phyloP scores from a whole-genome alignment of 345 rosid species.

The Cochlearia excelsa region DNA sequence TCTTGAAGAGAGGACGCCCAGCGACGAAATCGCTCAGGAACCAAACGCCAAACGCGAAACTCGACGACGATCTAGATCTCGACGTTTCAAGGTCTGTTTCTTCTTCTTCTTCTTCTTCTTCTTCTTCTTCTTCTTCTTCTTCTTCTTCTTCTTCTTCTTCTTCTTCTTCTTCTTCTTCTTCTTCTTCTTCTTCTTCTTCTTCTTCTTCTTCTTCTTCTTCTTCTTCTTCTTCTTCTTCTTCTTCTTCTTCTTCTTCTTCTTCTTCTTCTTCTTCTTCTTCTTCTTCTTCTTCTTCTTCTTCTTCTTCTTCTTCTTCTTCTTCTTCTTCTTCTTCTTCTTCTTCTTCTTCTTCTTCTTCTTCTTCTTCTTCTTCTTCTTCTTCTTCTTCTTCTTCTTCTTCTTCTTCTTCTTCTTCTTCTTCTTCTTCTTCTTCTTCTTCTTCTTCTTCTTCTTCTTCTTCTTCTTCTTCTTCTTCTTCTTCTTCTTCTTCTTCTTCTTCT shows the following conservation, averaged over 20 bases:
- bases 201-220: too few relatives aligned
- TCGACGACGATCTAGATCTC: slow-evolving; percentile 50
- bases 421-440: not conserved
- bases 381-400: too few relatives aligned
- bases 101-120: not conserved
- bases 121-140: too few relatives aligned
- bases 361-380: not conserved
- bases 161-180: not conserved
- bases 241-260: too few relatives aligned
- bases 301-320: not conserved
- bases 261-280: too few relatives aligned
- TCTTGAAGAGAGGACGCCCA: slow-evolving; percentile 23
- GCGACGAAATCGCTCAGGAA: slow-evolving; percentile 40
- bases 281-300: not conserved
- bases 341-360: too few relatives aligned
- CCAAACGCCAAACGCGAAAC: slow-evolving; percentile 37
- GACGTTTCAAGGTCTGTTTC: slow-evolving; percentile 54
- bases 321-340: too few relatives aligned
- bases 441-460: too few relatives aligned
- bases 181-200: too few relatives aligned
- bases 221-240: not conserved
- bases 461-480: too few relatives aligned
- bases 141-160: too few relatives aligned
- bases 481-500: not conserved
- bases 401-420: too few relatives aligned